phyloP scores from a whole-genome alignment of 495 filamentous ascomycete species.

The Lepraria neglecta region DNA sequence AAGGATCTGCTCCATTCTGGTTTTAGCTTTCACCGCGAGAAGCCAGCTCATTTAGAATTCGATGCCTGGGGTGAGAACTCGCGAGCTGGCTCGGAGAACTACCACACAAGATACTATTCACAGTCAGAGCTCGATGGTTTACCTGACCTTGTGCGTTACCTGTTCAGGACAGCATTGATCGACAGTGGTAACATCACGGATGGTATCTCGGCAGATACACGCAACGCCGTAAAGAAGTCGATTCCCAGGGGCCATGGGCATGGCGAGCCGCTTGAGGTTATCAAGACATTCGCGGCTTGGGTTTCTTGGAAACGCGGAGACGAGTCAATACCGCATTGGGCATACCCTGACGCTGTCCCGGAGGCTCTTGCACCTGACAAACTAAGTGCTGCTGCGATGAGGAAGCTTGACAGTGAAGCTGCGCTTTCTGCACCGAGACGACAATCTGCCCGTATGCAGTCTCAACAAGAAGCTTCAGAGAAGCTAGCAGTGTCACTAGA shows the following conservation, averaged over 20 bases:
- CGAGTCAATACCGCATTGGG: conserved; percentile 62
- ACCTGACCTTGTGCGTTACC: conserved; percentile 55
- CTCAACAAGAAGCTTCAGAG: conserved; percentile 20
- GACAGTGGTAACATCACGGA: conserved; percentile 56
- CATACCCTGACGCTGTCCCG: conserved; percentile 39
- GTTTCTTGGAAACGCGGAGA: conserved; percentile 69
- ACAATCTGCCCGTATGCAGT: conserved; percentile 29
- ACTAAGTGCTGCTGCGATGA: conserved; percentile 30
- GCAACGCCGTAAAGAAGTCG: conserved; percentile 55
- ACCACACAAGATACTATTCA: conserved; percentile 61
- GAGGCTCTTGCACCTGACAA: conserved; percentile 27
- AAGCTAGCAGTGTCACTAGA: background rate
- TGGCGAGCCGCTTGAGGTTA: conserved; percentile 55
- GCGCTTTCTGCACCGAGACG: conserved; percentile 28
- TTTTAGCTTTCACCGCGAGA: conserved; percentile 47
- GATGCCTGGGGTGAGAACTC: conserved; percentile 49
- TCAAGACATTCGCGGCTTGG: conserved; percentile 63
- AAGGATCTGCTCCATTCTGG: conserved; percentile 51
- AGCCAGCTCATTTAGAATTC: conserved; percentile 54
- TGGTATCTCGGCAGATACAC: conserved; percentile 49
- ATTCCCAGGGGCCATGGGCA: conserved; percentile 56
- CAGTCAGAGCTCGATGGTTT: conserved; percentile 64
- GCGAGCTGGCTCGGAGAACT: conserved; percentile 38
- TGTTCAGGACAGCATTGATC: conserved; percentile 64
- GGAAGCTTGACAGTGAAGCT: conserved; percentile 30